phyloP scores from a whole-genome alignment of 441 rosid species.

The Mallotus repandus region DNA sequence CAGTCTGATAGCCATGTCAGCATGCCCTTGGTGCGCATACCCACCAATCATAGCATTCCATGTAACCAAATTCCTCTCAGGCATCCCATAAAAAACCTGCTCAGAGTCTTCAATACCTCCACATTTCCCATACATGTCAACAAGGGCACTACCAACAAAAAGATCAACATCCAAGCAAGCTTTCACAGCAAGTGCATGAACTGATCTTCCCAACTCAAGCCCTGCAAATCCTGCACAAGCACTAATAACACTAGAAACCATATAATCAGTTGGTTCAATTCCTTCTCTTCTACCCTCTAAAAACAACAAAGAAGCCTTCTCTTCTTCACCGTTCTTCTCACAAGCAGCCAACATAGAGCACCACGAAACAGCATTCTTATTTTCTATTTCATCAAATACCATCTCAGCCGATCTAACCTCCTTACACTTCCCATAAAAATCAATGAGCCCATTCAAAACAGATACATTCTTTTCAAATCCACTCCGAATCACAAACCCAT shows the following conservation, averaged over 20 bases:
- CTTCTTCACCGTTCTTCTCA: constrained; percentile 76
- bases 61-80: constrained; percentile 66
- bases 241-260: constrained; percentile 64
- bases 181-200: constrained; percentile 71
- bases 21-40: constrained; percentile 78
- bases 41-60: constrained; percentile 78
- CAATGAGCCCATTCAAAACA: constrained; percentile 70
- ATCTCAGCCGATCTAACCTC: constrained; percentile 44
- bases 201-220: constrained; percentile 66
- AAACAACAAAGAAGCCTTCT: constrained; percentile 59
- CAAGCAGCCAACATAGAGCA: constrained; percentile 64
- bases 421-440: constrained; percentile 83
- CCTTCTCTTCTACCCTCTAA: constrained; percentile 49
- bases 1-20: constrained; percentile 51
- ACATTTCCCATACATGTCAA: constrained; percentile 94
- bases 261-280: constrained; percentile 60
- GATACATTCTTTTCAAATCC: constrained; percentile 56
- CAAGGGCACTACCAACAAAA: constrained; percentile 76
- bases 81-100: constrained; percentile 56
- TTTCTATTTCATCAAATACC: constrained; percentile 50
- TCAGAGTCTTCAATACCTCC: constrained; percentile 66
- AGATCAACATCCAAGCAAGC: constrained; percentile 59
- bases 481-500: constrained; percentile 48
- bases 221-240: constrained; percentile 74
- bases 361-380: constrained; percentile 80